Percentiles rank a stretch among this genome's conserved stretches.
phyloP scores from a whole-genome alignment of 108 stramenopile species.

The Conticribra weissflogii region DNA sequence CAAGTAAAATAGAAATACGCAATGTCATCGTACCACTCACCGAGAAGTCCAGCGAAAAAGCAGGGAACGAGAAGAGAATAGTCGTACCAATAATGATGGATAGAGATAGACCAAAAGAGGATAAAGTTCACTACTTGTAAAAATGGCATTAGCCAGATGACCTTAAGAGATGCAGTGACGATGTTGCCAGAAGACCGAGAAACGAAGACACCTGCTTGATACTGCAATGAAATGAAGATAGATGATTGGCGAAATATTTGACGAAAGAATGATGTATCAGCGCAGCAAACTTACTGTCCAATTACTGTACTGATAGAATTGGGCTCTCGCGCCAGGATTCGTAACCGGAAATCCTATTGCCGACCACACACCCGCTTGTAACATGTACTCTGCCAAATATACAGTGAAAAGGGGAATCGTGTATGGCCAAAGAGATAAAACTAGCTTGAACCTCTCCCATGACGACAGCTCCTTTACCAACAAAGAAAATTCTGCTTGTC shows the following conservation, averaged over 20 bases:
- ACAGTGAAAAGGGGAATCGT: conserved; percentile 79
- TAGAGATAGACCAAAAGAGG: conserved; percentile 61
- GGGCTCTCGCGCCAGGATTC: conserved; percentile 45
- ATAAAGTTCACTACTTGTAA: conserved; percentile 66
- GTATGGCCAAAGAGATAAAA: conserved; percentile 67
- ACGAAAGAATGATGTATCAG: not conserved
- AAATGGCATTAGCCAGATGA: conserved; percentile 75
- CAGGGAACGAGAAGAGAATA: conserved; percentile 50
- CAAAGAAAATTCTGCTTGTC: not conserved
- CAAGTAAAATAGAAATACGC: too few relatives aligned
- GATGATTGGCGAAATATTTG: not conserved
- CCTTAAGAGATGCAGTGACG: conserved; percentile 43
- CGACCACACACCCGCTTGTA: conserved; percentile 73
- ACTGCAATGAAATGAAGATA: conserved; percentile 13
- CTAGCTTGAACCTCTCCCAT: conserved; percentile 41
- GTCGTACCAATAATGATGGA: conserved; percentile 40
- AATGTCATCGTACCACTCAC: too few relatives aligned
- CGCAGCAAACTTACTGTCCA: too few relatives aligned
- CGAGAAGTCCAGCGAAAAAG: conserved; percentile 68
- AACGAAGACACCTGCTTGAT: conserved; percentile 82
- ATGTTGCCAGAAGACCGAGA: conserved; percentile 68
- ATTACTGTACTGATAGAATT: conserved; percentile 65
- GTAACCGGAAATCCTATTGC: conserved; percentile 80
- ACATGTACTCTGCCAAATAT: conserved; percentile 74
- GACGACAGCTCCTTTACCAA: conserved; percentile 24